Base-by-base conservation (phyloP, 1,284 basidiomycete genomes). In the Cryptococcus depauperatus region DNA sequence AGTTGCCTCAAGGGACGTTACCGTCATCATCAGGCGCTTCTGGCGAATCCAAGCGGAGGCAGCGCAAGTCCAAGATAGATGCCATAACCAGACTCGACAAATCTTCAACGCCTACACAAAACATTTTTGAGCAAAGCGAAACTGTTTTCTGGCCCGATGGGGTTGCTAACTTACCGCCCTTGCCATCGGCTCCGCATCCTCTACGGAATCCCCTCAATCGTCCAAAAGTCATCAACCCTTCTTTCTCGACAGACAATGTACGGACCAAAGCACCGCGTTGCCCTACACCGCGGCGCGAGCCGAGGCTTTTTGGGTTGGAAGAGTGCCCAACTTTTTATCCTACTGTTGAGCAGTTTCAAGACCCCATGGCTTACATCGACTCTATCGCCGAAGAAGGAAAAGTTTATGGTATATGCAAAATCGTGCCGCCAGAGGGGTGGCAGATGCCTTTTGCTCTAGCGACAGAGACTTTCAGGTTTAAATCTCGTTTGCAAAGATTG, bases 391-490 rank as follows among this genome's bases (percentile, higher is more conserved):
- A 82, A 41, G 74, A 79, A 29, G 91, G 85, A 0, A 80, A 77
- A 59, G 73, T 79, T 38, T 90, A 81, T 64, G 95, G 95, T 26
- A 92, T 99, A 59, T 91, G 87, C 74, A 99, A 99, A 75, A 82
- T 99, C 50, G 79, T 97, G 18, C 95, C 95, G 47, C 95, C 95
- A 1, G 75, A 79, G 49, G 87, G 81, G 29, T 98, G 95, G 95
- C 80, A 84, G 57, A 93, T 96, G 80, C 89, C 92, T 13, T 98
- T 96, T 69, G 83, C 87, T n/a, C 85, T 92, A 35, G 84, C 97
- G 66, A 89, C 90, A 26, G 85, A 91, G 78, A 59, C 55, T 50
- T 70, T 69, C 58, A 66, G 68, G 47, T 99, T 99, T 75, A 90
- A 87, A 71, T 98, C 93, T 41, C 82, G 95, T 41, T 74, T 97